Conservation (phyloP, 1,284 basidiomycete species). For the Neotropicomus parvogracilis region DNA sequence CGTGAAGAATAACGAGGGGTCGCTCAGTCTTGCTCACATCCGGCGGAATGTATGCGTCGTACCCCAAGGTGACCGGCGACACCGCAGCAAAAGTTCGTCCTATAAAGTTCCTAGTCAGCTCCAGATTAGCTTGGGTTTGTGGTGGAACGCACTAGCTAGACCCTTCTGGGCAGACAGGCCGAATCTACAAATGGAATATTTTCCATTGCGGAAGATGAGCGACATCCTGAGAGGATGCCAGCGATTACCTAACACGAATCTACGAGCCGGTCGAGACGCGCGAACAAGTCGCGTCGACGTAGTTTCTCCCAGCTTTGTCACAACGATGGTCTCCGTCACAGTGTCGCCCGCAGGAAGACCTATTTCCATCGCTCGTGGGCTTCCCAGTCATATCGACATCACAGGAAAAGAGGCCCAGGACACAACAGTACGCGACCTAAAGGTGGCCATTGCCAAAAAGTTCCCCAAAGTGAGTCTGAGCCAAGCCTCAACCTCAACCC, state of each 20-base stretch:
- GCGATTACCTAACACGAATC: too few relatives aligned
- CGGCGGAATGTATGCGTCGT: constrained; percentile 41
- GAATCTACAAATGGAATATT: neutral
- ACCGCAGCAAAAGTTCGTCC: constrained; percentile 22
- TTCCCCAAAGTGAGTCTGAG: constrained; percentile 51
- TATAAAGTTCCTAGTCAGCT: constrained; percentile 18
- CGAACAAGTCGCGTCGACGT: neutral
- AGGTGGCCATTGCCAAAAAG: constrained; percentile 52
- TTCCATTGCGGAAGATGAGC: constrained; percentile 1
- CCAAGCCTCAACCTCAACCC: neutral
- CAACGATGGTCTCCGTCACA: constrained; percentile 56
- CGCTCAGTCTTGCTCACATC: constrained; percentile 40
- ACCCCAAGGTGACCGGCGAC: constrained; percentile 41
- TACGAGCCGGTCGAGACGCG: too few relatives aligned
- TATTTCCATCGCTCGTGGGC: constrained; percentile 46
- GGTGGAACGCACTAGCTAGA: constrained; percentile 9
- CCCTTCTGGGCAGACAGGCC: neutral
- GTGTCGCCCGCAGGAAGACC: constrained; percentile 47
- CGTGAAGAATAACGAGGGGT: constrained; percentile 64
- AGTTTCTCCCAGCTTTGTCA: neutral
- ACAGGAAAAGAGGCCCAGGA: constrained; percentile 42
- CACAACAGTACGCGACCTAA: constrained; percentile 57
- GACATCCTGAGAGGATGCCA: constrained; percentile 18
- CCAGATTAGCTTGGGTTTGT: neutral
- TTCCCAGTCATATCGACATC: constrained; percentile 58